Percentiles rank a stretch among this genome's conserved stretches.
Evolutionary conservation across 352 stramenopile species (phyloP).

Genomic region (Pythium dissimile): DNA sequence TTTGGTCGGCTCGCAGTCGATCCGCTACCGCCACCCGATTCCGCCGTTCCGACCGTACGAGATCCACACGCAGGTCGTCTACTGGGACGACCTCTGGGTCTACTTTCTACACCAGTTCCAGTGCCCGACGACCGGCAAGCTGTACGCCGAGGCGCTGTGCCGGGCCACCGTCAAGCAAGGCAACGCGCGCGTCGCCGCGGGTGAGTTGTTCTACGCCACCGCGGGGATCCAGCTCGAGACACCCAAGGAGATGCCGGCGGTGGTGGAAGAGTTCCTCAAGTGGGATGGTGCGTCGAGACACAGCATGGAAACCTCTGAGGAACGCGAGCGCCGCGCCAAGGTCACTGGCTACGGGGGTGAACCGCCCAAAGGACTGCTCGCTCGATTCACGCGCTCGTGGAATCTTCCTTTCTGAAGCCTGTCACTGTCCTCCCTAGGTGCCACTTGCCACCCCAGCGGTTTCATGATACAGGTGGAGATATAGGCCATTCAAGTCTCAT

Average conservation of each 20-base stretch:
- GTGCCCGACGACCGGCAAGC: slow-evolving; percentile 29
- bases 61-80: slow-evolving; percentile 29
- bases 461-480: no score
- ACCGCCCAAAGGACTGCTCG: slow-evolving; percentile 15
- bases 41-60: slow-evolving; percentile 32
- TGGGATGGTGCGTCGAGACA: slow-evolving; percentile 28
- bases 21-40: slow-evolving; percentile 32
- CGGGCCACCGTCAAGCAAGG: slow-evolving; percentile 26
- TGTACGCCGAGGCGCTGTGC: slow-evolving; percentile 28
- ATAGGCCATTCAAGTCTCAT: no score
- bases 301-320: slow-evolving; percentile 28
- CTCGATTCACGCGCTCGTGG: slow-evolving; percentile 22
- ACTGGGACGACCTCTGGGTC: slow-evolving; percentile 32
- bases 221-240: slow-evolving; percentile 9
- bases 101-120: slow-evolving; percentile 36
- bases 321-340: slow-evolving; percentile 17
- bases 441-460: no score
- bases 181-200: slow-evolving; percentile 12
- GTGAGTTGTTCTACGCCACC: slow-evolving; percentile 13
- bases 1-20: slow-evolving; percentile 50
- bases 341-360: slow-evolving; percentile 7
- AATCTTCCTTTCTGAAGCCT: slow-evolving; percentile 25
- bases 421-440: no score
- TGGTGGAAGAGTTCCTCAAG: slow-evolving; percentile 31
- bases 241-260: slow-evolving; percentile 22